Evolutionary conservation across 495 filamentous ascomycete species (phyloP), one percentile per base, ranked within the genome.

Genomic region (Daldinia decipiens): DNA sequence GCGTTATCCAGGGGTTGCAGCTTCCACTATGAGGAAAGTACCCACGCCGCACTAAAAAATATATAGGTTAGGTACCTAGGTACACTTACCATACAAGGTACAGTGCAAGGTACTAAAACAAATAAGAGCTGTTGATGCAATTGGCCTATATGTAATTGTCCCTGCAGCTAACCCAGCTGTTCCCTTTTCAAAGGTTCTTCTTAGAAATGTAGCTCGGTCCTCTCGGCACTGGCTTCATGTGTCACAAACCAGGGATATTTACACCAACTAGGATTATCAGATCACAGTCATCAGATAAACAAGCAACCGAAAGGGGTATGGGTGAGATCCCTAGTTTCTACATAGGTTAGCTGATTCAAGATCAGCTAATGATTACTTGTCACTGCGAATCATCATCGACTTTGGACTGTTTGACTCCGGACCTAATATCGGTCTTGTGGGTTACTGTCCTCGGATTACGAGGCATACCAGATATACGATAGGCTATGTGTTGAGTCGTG

Each of bases 331-430:
- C 45, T 70, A 67, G 62, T 62, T 59, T 40, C 34, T 19, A n/a
- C n/a, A n/a, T n/a, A n/a, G n/a, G n/a, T n/a, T n/a, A 73, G 65
- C 70, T 73, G 70, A 73, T 73, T 73, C 70, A 73, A 62, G 54
- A 65, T 73, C 71, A 65, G 38, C 65, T 66, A 73, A 73, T 61
- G 51, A 68, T 73, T 62, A 62, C 15, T 70, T 27, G 65, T 50
- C 45, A 29, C 11, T 47, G 9, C 59, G 40, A 64, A 59, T 68
- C 70, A 73, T 36, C 56, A 19, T 63, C 31, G 34, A 58, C 11
- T 60, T 17, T 64, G 5, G 24, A 5, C 15, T 3, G 17, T 29
- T 63, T 47, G 38, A 65, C 5, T 31, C 54, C 64, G 60, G 58
- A 9, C 53, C 70, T 72, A 72, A 72, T 68, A 68, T 72, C 65